These are phyloP conservation scores for Coemansia sp. DNA, from an alignment of 192 early-diverging fungal genomes.

Conservation along the genomic window DNA sequence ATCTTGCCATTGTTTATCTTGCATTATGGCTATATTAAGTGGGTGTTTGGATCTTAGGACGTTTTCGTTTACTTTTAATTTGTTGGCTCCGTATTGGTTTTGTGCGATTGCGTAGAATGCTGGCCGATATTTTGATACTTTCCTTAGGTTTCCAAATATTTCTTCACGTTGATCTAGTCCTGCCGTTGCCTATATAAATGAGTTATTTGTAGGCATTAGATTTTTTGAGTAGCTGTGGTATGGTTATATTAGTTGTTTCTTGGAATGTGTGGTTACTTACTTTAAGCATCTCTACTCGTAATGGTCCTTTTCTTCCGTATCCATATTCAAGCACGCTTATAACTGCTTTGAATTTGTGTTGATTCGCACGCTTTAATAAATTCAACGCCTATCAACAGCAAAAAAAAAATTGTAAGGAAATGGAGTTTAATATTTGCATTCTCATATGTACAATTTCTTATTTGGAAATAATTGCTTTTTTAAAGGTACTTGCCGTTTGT, in stretches of 20 bases:
- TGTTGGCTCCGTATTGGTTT: constrained; percentile 17
- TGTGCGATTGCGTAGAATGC: constrained; percentile 40
- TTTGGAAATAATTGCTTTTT: too few relatives aligned
- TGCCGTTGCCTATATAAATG: constrained; percentile 18
- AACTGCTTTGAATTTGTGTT: constrained; percentile 25
- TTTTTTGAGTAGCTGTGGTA: not conserved
- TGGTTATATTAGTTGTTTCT: not conserved
- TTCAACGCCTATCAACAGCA: constrained; percentile 14
- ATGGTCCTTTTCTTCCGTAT: constrained; percentile 46
- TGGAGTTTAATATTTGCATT: too few relatives aligned
- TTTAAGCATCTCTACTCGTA: constrained; percentile 21
- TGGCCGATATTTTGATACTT: constrained; percentile 30
- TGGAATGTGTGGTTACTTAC: constrained; percentile 8
- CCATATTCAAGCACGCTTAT: constrained; percentile 40
- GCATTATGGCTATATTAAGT: constrained; percentile 42
- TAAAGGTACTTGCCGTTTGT: constrained; percentile 6
- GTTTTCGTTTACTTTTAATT: constrained; percentile 16
- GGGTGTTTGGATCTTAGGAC: constrained; percentile 23
- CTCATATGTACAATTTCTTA: too few relatives aligned
- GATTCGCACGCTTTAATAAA: constrained; percentile 35
- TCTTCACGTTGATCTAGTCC: constrained; percentile 19
- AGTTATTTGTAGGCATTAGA: not conserved
- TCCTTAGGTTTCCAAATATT: constrained; percentile 27
- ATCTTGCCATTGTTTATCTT: constrained; percentile 27
- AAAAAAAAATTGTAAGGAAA: not conserved